A percentile compares a stretch with the other conserved stretches of the same genome.
These are phyloP conservation scores for Podaxis pistillaris DNA, from an alignment of 768 basidiomycete genomes.

Conservation along the genomic window DNA sequence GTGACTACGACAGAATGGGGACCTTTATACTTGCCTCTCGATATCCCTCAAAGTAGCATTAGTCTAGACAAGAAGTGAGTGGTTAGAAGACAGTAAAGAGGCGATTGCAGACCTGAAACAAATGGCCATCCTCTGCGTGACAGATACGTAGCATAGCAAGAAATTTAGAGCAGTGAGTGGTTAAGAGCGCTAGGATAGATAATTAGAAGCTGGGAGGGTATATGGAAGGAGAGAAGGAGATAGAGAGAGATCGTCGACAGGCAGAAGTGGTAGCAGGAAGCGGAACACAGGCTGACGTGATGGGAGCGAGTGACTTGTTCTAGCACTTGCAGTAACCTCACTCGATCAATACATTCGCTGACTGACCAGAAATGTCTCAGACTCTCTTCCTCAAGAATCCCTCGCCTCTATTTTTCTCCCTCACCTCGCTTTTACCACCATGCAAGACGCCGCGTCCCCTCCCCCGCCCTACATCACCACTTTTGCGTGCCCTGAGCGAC, in stretches of 20 bases:
- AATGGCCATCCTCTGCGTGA: constrained; percentile 62
- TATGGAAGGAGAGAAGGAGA: neutral
- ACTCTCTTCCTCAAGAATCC: neutral
- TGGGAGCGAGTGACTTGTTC: constrained; percentile 5
- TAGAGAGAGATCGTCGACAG: neutral
- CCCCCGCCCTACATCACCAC: neutral
- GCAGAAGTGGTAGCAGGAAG: neutral
- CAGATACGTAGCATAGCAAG: constrained; percentile 58
- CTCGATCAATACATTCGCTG: neutral
- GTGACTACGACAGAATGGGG: constrained; percentile 3
- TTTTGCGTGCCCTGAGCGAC: neutral
- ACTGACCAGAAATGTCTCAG: neutral
- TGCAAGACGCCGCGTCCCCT: neutral
- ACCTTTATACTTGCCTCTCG: constrained; percentile 45
- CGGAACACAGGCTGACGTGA: constrained; percentile 12
- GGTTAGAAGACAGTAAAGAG: neutral
- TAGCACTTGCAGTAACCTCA: neutral
- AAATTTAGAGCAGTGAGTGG: neutral
- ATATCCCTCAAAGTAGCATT: constrained; percentile 73
- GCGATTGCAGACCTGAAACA: constrained; percentile 47
- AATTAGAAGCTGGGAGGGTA: constrained; percentile 8
- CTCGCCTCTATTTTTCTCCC: neutral
- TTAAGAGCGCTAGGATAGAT: neutral
- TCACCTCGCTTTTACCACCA: neutral
- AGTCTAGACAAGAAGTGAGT: constrained; percentile 35